These are phyloP conservation scores for Byssochlamys sp. DNA, from an alignment of 2,329 filamentous ascomycete species.

Conservation along the genomic window DNA sequence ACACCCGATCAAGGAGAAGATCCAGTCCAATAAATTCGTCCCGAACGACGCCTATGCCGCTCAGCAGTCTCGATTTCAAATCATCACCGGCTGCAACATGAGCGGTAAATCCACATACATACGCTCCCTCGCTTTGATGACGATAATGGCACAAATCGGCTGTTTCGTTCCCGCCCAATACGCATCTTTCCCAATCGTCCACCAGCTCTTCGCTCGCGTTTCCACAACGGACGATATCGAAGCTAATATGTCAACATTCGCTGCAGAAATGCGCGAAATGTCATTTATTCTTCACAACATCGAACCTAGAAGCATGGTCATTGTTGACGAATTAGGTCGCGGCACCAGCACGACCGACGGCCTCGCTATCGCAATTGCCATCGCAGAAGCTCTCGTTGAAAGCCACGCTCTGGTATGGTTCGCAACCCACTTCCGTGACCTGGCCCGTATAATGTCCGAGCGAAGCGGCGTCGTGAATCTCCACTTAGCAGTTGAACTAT, in stretches of 20 bases:
- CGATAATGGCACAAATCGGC: constrained; percentile 89
- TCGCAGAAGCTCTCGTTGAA: constrained; percentile 76
- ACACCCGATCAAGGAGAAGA: constrained; percentile 70
- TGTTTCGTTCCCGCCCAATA: constrained; percentile 81
- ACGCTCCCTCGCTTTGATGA: constrained; percentile 68
- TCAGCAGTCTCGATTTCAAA: constrained; percentile 72
- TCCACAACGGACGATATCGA: constrained; percentile 82
- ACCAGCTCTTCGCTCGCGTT: constrained; percentile 77
- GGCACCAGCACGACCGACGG: constrained; percentile 86
- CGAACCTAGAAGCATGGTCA: constrained; percentile 62
- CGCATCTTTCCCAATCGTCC: constrained; percentile 68
- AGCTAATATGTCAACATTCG: constrained; percentile 85
- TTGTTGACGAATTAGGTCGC: constrained; percentile 85
- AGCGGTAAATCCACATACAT: constrained; percentile 96
- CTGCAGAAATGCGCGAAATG: constrained; percentile 90
- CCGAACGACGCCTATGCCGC: constrained; percentile 86
- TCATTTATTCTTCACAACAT: constrained; percentile 85
- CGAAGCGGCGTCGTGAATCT: constrained; percentile 71
- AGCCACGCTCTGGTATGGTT: constrained; percentile 79
- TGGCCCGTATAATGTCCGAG: constrained; percentile 65
- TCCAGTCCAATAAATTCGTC: constrained; percentile 59
- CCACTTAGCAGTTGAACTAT: constrained; percentile 65
- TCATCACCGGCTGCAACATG: constrained; percentile 96
- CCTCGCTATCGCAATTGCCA: constrained; percentile 76
- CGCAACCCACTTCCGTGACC: constrained; percentile 79